Percentiles rank a stretch among this genome's conserved stretches.
Evolutionary conservation across 75 land plant genomes (phyloP).

Genomic region (Cupressus sempervirens): DNA sequence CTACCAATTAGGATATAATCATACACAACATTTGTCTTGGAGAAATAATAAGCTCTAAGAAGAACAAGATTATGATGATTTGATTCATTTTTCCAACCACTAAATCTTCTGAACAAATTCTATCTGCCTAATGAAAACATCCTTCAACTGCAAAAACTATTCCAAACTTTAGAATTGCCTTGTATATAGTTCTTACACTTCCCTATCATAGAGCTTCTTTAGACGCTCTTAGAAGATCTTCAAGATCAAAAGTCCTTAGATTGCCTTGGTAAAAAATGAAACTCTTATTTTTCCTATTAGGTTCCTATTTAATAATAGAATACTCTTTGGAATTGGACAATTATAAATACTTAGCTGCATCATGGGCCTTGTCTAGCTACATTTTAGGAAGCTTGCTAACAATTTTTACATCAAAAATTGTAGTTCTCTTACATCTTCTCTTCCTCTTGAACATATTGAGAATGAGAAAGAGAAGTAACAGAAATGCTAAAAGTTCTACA

Average conservation of each 20-base stretch:
- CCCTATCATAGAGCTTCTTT: slow-evolving; percentile 70
- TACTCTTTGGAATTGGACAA: slow-evolving; percentile 13
- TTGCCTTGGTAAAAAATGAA: slow-evolving; percentile 48
- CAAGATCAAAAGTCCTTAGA: slow-evolving; percentile 42
- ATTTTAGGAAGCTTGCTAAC: slow-evolving; percentile 14
- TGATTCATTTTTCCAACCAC: slow-evolving; percentile 42
- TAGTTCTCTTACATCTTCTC: slow-evolving; percentile 14
- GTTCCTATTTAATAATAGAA: slow-evolving; percentile 15
- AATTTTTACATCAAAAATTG: slow-evolving; percentile 14
- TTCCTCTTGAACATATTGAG: slow-evolving; percentile 25
- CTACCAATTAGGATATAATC: slow-evolving; percentile 69
- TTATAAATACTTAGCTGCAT: slow-evolving; percentile 5
- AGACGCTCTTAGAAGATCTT: slow-evolving; percentile 64
- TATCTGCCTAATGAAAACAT: slow-evolving; percentile 34
- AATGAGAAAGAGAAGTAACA: slow-evolving; percentile 26
- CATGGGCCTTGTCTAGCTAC: slow-evolving; percentile 18
- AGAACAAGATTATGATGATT: slow-evolving; percentile 54
- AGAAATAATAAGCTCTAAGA: slow-evolving; percentile 51
- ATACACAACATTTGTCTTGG: slow-evolving; percentile 52
- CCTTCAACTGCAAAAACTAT: slow-evolving; percentile 58
- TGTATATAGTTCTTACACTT: slow-evolving; percentile 60
- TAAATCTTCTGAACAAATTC: slow-evolving; percentile 57
- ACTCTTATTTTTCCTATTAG: slow-evolving; percentile 14
- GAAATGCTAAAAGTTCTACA: slow-evolving; percentile 25
- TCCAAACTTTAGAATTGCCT: slow-evolving; percentile 56